Evolutionary conservation across 441 rosid species (phyloP).

Genomic region (Corymbia calophylla): DNA sequence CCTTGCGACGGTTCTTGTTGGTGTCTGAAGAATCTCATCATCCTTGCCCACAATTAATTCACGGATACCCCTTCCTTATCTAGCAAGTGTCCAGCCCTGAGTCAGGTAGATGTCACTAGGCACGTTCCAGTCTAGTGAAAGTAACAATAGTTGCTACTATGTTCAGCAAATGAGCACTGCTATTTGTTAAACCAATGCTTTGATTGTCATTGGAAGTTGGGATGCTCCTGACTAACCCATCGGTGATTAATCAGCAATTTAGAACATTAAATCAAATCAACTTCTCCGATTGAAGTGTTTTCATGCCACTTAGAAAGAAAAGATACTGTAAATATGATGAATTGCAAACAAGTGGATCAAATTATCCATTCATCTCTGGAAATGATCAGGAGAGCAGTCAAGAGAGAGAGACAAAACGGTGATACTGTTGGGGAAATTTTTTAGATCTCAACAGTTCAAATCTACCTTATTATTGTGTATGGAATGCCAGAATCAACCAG

Average conservation of each 20-base stretch:
- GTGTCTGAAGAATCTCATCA: conserved; percentile 89
- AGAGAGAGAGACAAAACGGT: neutral
- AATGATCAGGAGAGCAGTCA: neutral
- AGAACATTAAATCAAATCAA: neutral
- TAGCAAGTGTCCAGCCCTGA: conserved; percentile 92
- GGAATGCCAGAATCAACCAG: conserved; percentile 91
- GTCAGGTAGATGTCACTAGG: neutral
- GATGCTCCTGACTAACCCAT: neutral
- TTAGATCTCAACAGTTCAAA: neutral
- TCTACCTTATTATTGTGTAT: conserved; percentile 86
- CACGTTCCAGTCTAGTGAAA: neutral
- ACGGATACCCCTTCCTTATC: conserved; percentile 82
- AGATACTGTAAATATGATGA: neutral
- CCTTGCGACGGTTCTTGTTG: conserved; percentile 60
- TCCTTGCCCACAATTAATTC: conserved; percentile 87
- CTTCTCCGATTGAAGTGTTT: neutral
- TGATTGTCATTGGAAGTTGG: neutral
- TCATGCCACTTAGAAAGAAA: neutral
- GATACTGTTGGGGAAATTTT: neutral
- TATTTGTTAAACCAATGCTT: neutral
- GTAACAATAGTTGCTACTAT: neutral
- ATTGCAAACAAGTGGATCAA: neutral
- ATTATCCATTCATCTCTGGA: neutral
- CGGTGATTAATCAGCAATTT: neutral
- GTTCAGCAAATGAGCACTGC: neutral